Conservation (phyloP, 305 asterid genomes). For the Fraxinus velutina region DNA sequence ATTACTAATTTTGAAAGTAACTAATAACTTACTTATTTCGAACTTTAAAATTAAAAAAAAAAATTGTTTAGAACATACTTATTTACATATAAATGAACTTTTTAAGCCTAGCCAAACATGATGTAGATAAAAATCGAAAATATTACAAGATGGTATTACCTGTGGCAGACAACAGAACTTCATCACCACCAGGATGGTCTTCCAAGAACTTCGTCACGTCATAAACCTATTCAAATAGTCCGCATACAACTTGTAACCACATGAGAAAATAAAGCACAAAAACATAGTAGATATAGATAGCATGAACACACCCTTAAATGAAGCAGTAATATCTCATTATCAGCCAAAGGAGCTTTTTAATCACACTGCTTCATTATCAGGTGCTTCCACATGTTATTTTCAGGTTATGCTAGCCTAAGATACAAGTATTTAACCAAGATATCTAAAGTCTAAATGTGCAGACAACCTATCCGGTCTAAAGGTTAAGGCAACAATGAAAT, state of each 20-base stretch:
- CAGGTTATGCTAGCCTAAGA: neutral
- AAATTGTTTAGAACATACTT: neutral
- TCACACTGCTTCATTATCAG: neutral
- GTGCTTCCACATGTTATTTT: neutral
- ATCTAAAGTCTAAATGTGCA: neutral
- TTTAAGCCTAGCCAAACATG: neutral
- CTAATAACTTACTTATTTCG: neutral
- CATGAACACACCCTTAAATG: neutral
- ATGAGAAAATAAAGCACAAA: neutral
- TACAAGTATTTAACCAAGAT: neutral
- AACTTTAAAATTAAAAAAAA: neutral
- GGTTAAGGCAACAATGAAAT: neutral
- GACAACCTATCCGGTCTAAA: neutral
- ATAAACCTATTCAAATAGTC: slow-evolving; percentile 48
- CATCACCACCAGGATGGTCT: slow-evolving; percentile 97
- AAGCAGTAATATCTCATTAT: neutral
- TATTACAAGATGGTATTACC: slow-evolving; percentile 34
- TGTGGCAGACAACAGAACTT: slow-evolving; percentile 70
- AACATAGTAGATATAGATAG: neutral
- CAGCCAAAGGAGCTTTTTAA: neutral
- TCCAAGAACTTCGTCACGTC: slow-evolving; percentile 85
- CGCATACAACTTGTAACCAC: neutral
- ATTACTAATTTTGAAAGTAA: neutral
- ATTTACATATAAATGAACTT: neutral
- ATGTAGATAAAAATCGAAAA: neutral